These are phyloP conservation scores for Zanthoxylum bungeanum DNA, from an alignment of 345 rosid species.

Conservation along the genomic window DNA sequence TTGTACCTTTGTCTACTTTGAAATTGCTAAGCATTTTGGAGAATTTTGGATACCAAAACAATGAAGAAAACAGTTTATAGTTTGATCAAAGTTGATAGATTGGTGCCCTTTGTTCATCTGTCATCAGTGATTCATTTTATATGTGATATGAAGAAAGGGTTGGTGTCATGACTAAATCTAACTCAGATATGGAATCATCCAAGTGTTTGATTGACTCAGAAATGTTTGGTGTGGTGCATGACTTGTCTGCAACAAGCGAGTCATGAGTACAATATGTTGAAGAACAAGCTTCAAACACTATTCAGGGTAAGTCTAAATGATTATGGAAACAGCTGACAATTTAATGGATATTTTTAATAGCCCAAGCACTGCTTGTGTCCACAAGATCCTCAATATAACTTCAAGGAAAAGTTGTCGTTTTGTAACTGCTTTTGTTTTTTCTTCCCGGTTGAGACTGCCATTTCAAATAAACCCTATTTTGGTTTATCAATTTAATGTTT, in stretches of 20 bases:
- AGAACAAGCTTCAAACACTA: constrained; percentile 62
- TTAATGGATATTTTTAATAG: constrained; percentile 1
- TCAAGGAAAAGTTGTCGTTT: neutral
- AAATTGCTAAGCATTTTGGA: constrained; percentile 5
- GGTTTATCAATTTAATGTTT: neutral
- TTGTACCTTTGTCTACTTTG: neutral
- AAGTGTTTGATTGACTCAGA: neutral
- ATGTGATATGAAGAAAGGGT: neutral
- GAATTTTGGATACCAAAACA: neutral
- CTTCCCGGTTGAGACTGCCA: neutral
- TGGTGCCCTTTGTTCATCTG: no score
- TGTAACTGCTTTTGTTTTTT: constrained; percentile 4
- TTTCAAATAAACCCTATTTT: neutral
- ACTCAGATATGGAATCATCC: neutral
- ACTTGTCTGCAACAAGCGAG: constrained; percentile 71
- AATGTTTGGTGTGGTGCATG: constrained; percentile 53
- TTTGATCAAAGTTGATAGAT: no score
- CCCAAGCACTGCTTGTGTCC: neutral
- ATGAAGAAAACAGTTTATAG: neutral
- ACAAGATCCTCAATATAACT: neutral
- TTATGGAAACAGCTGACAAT: neutral
- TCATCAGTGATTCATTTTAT: neutral
- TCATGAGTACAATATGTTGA: constrained; percentile 50
- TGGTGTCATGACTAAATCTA: no score
- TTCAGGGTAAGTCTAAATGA: constrained; percentile 48